Evolutionary conservation across 257 asterid species (phyloP).

Genomic region (Galeopsis tetrahit): DNA sequence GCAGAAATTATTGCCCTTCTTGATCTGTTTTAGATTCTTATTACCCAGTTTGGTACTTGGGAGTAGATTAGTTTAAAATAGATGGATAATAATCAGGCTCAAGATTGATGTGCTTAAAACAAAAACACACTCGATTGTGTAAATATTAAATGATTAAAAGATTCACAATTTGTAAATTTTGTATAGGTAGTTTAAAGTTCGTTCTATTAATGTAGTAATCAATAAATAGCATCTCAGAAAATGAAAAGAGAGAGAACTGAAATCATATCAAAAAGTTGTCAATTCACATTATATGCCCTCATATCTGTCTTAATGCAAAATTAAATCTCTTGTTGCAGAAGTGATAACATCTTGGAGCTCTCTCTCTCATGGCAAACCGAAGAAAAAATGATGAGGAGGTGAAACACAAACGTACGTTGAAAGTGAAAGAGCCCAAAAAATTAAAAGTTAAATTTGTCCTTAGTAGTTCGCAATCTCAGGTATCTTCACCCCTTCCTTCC

Average conservation of each 20-base stretch:
- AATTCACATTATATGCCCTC: not conserved
- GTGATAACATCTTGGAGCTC: not conserved
- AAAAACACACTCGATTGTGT: no score
- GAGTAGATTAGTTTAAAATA: no score
- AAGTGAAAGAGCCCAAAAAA: not conserved
- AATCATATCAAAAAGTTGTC: not conserved
- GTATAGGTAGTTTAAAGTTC: not conserved
- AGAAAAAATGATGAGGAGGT: not conserved
- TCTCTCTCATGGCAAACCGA: not conserved
- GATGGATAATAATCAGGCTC: no score
- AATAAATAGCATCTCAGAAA: not conserved
- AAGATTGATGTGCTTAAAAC: no score
- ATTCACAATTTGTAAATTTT: not conserved
- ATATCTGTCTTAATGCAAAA: not conserved
- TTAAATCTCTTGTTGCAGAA: slow-evolving; percentile 17
- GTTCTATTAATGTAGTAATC: not conserved
- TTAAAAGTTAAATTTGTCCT: not conserved
- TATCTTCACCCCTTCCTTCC: not conserved
- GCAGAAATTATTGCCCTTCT: not conserved
- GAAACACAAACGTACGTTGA: not conserved
- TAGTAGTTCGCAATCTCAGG: not conserved
- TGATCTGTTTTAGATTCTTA: not conserved
- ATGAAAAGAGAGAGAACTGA: not conserved
- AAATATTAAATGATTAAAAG: no score
- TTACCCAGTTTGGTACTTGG: no score